These are phyloP conservation scores for Lobosporangium transversale DNA, from an alignment of 192 early-diverging fungal species.

Conservation along the genomic window DNA sequence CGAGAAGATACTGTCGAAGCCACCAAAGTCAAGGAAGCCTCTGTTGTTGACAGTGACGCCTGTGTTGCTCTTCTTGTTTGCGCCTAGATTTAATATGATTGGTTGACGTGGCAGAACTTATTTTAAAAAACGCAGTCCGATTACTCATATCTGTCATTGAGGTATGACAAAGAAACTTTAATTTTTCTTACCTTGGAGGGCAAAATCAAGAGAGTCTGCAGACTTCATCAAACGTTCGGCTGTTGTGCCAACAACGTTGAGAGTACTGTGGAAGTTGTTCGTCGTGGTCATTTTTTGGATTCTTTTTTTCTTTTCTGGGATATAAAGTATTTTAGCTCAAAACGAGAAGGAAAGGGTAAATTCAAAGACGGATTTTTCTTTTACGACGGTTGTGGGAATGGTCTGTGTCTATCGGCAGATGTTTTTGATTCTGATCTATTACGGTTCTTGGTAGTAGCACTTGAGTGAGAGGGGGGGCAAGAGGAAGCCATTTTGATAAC, in stretches of 20 bases:
- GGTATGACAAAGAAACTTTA: constrained; percentile 11
- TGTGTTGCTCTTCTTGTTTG: constrained; percentile 14
- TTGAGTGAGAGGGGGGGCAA: constrained; percentile 45
- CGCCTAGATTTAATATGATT: constrained; percentile 4
- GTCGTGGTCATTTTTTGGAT: constrained; percentile 43
- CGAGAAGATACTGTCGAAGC: constrained; percentile 31
- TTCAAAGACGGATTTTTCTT: background rate
- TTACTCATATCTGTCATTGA: constrained; percentile 43
- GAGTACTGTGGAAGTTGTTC: constrained; percentile 21
- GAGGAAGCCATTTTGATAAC: constrained; percentile 53
- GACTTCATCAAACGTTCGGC: constrained; percentile 52
- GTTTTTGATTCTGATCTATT: constrained; percentile 38
- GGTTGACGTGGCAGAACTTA: background rate
- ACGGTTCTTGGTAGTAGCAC: constrained; percentile 18
- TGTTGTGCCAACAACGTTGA: constrained; percentile 19
- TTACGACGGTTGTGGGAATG: constrained; percentile 48
- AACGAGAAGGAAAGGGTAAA: too few relatives aligned
- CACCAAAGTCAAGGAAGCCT: constrained; percentile 30
- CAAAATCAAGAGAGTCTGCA: constrained; percentile 47
- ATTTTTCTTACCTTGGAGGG: constrained; percentile 36
- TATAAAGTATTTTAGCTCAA: constrained; percentile 8
- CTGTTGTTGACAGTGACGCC: constrained; percentile 1
- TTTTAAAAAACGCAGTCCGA: constrained; percentile 50
- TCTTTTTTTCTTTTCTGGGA: background rate
- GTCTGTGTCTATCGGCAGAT: constrained; percentile 48